Conservation (phyloP, 108 stramenopile genomes). For the Hondaea fermentalgiana region DNA sequence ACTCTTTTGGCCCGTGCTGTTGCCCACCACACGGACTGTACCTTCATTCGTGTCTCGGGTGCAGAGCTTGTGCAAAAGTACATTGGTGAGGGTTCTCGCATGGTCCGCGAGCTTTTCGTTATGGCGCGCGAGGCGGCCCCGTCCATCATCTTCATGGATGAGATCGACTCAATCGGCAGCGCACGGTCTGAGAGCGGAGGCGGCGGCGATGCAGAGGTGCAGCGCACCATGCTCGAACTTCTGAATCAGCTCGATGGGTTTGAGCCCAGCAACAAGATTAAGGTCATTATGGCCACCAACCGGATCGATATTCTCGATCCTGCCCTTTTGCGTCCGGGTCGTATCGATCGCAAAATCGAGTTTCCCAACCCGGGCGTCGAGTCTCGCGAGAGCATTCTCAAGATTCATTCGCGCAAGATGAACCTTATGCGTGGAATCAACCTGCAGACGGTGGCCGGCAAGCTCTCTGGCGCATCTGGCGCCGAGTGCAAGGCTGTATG, state of each 20-base stretch:
- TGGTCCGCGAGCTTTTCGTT: slow-evolving; percentile 99
- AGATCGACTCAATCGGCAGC: slow-evolving; percentile 94
- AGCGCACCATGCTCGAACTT: slow-evolving; percentile 97
- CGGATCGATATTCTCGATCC: slow-evolving; percentile 93
- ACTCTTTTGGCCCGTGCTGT: slow-evolving; percentile 97
- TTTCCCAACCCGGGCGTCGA: slow-evolving; percentile 84
- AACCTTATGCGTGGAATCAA: slow-evolving; percentile 91
- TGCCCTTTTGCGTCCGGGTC: slow-evolving; percentile 84
- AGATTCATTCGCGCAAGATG: slow-evolving; percentile 94
- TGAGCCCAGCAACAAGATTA: slow-evolving; percentile 96
- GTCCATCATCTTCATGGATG: slow-evolving; percentile 99
- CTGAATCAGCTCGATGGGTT: slow-evolving; percentile 98
- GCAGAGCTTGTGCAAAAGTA: slow-evolving; percentile 99
- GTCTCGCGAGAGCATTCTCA: slow-evolving; percentile 78
- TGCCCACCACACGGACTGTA: slow-evolving; percentile 99
- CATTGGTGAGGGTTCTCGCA: slow-evolving; percentile 97
- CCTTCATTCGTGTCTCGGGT: slow-evolving; percentile 97
- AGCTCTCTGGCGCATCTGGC: slow-evolving; percentile 86
- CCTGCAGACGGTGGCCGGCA: slow-evolving; percentile 78
- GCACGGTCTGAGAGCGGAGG: slow-evolving; percentile 70
- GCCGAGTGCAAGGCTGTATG: slow-evolving; percentile 99
- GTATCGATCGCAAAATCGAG: slow-evolving; percentile 94
- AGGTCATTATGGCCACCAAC: slow-evolving; percentile 95
- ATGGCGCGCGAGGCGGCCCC: slow-evolving; percentile 98
- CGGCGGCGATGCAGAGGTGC: slow-evolving; percentile 94